Conservation (phyloP, 2,329 filamentous ascomycete species). For the Pleurostoma richardsiae region DNA sequence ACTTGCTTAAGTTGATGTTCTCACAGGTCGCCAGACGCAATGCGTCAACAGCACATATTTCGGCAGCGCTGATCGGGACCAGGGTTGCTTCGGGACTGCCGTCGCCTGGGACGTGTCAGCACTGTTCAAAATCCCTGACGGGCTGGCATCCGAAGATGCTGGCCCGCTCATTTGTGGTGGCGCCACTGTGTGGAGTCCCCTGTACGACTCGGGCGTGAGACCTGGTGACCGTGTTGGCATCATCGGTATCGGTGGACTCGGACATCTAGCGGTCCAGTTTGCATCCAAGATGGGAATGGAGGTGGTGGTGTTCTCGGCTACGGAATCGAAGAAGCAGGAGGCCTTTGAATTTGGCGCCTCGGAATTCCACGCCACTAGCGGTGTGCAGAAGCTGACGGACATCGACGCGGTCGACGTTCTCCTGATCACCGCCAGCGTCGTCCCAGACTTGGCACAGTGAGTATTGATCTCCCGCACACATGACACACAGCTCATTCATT, state of each 20-base stretch:
- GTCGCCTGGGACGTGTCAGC: conserved; percentile 42
- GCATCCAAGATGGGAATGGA: conserved; percentile 62
- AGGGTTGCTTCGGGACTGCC: conserved; percentile 40
- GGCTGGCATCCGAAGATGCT: conserved; percentile 38
- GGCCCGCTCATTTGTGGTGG: conserved; percentile 59
- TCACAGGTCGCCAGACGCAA: background rate
- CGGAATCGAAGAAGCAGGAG: conserved; percentile 51
- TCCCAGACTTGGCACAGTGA: conserved; percentile 5
- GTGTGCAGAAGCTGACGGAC: conserved; percentile 7
- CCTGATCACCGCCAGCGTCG: conserved; percentile 11
- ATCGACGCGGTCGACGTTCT: conserved; percentile 8
- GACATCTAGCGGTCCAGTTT: conserved; percentile 19
- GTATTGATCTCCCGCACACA: background rate
- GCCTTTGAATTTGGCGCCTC: conserved; percentile 33
- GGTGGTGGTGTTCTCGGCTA: conserved; percentile 59
- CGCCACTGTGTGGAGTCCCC: conserved; percentile 33
- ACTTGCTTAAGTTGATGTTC: background rate
- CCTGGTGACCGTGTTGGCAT: conserved; percentile 4
- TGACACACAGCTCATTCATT: background rate
- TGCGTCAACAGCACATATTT: background rate
- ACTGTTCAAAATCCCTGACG: conserved; percentile 50
- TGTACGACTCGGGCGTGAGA: background rate
- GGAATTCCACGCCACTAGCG: conserved; percentile 23
- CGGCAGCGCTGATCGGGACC: conserved; percentile 31
- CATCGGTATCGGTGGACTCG: conserved; percentile 5